These are phyloP conservation scores for Jacaranda mimosifolia DNA, from an alignment of 257 asterid genomes.

Conservation along the genomic window DNA sequence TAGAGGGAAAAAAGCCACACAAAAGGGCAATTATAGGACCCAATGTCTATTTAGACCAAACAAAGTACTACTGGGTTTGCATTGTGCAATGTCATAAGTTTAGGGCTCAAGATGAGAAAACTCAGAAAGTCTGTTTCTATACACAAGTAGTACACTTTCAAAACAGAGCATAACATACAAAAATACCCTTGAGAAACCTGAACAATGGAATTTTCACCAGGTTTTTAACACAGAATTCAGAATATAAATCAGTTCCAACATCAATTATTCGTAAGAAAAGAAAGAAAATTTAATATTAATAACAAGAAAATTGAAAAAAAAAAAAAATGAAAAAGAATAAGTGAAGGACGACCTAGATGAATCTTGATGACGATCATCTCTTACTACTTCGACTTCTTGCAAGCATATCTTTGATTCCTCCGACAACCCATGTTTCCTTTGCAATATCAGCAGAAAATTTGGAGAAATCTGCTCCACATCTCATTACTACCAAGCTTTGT, in stretches of 20 bases:
- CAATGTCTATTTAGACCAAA: not conserved
- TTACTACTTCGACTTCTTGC: slow-evolving; percentile 80
- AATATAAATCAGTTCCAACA: slow-evolving; percentile 14
- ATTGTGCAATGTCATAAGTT: not conserved
- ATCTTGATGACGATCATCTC: slow-evolving; percentile 52
- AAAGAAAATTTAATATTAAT: not conserved
- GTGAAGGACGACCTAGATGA: slow-evolving; percentile 13
- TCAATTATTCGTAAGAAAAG: not conserved
- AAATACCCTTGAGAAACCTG: slow-evolving; percentile 24
- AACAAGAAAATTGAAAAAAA: not conserved
- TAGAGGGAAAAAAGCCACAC: no score
- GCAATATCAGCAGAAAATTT: slow-evolving; percentile 65
- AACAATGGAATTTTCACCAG: slow-evolving; percentile 3
- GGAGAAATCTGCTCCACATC: slow-evolving; percentile 59
- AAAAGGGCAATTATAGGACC: not conserved
- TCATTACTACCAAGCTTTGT: slow-evolving; percentile 55
- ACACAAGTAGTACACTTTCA: slow-evolving; percentile 31
- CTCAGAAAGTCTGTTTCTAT: slow-evolving; percentile 6
- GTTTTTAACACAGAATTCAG: slow-evolving; percentile 18
- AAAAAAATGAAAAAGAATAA: not conserved
- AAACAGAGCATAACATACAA: slow-evolving; percentile 32
- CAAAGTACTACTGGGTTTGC: not conserved
- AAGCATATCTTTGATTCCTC: slow-evolving; percentile 65
- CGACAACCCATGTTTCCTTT: slow-evolving; percentile 77
- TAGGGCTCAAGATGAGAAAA: not conserved